Percentiles rank a stretch among this genome's conserved stretches.
These are phyloP conservation scores for Lumnitzera racemosa DNA, from an alignment of 345 rosid species.

Conservation along the genomic window DNA sequence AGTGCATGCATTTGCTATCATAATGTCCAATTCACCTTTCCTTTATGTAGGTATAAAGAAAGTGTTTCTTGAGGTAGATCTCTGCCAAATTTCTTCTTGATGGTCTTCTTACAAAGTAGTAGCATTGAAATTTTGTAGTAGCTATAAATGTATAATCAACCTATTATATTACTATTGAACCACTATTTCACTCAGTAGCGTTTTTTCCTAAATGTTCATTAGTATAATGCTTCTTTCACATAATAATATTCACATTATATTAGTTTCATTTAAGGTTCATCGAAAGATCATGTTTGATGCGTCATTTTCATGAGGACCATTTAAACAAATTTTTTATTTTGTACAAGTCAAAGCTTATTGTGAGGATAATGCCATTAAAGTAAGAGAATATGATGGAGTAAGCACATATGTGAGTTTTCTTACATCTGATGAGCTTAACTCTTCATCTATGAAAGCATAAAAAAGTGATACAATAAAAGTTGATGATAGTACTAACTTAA, in stretches of 20 bases:
- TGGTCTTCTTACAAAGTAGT: background rate
- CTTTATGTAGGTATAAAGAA: slow-evolving; percentile 75
- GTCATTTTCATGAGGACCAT: no score
- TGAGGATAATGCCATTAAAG: slow-evolving; percentile 56
- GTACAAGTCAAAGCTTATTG: slow-evolving; percentile 44
- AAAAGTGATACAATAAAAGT: slow-evolving; percentile 18
- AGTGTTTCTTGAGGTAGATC: slow-evolving; percentile 55
- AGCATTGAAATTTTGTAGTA: background rate
- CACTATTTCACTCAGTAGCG: no score
- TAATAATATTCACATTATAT: no score
- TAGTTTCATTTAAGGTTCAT: no score
- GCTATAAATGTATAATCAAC: no score
- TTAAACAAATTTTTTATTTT: no score
- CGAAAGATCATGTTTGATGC: no score
- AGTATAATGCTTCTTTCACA: no score
- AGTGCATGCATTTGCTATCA: slow-evolving; percentile 89
- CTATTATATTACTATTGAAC: no score
- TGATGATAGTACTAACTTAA: slow-evolving; percentile 28
- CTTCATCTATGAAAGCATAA: slow-evolving; percentile 16
- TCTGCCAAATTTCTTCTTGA: background rate
- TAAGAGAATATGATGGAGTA: slow-evolving; percentile 56
- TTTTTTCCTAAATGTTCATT: no score
- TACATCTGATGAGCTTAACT: slow-evolving; percentile 46
- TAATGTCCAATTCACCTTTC: slow-evolving; percentile 58
- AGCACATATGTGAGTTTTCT: slow-evolving; percentile 60